Base-by-base conservation (phyloP, 139 green algal genomes). In the Yamagishiella unicocca region DNA sequence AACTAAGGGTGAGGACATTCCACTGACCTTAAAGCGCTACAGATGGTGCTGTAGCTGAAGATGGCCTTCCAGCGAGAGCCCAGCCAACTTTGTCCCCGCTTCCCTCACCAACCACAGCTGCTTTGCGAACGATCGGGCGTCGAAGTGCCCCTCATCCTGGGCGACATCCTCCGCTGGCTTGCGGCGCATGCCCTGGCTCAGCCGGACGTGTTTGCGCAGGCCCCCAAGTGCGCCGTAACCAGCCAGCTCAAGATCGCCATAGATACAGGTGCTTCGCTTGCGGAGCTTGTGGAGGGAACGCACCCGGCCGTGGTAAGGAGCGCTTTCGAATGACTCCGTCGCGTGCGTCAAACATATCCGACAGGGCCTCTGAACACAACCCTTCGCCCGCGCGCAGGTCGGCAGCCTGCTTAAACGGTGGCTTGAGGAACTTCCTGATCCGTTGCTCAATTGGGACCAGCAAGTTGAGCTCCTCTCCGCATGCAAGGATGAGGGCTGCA, bases 401-500 rank as follows among this genome's bases (percentile, higher is more conserved):
- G 82, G 67, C 25, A 71, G 67, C 12, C 37, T 87, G 22, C 82
- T 87, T 6, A 87, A 87, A 38, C 46, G 68, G 0, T 87, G 82
- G 82, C 67, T 87, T 0, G 67, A 87, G 33, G 82, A 79, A 31
- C 67, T 87, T 7, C 82, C 82, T 0, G 81, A 87, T 58, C 67
- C 67, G 27, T 27, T 87, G 1, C 43, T 87, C 1, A 64, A 33
- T 29, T 87, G 82, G 82, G 82, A 87, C 46, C 33, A 67, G 27
- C 82, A 87, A 64, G 82, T 87, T 4, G 67, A 81, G 50, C 50
- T 87, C 1, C 50, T 87, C 0, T 87, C 67, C 0, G 67, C 82
- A 35, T 86, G 80, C 64, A 86, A 86, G 66, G 80, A 86, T 53
- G 80, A 86, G 61, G 62, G 43, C 25, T 62, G 43, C 80, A 86